phyloP scores from a whole-genome alignment of 1,284 basidiomycete genomes.

The Meripilus lineatus region DNA sequence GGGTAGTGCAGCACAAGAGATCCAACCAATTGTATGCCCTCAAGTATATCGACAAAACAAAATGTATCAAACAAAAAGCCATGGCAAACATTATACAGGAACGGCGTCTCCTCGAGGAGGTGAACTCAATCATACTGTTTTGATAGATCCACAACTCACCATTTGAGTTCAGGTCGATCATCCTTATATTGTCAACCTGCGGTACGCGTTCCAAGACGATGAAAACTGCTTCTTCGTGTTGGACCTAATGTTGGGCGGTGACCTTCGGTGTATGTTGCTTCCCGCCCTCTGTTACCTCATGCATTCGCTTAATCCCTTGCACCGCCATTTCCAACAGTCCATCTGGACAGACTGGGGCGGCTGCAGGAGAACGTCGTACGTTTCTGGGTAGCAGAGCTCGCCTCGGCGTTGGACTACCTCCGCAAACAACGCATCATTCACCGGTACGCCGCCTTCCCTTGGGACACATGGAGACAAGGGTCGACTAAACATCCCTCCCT shows the following conservation, averaged over 20 bases:
- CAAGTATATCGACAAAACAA: conserved; percentile 96
- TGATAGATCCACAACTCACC: conserved; percentile 1
- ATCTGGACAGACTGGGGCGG: conserved; percentile 76
- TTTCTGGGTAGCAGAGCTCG: conserved; percentile 90
- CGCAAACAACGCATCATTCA: conserved; percentile 93
- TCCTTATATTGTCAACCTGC: conserved; percentile 89
- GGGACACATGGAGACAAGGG: conserved; percentile 23
- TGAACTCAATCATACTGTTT: conserved; percentile 22
- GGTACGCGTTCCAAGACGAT: conserved; percentile 97
- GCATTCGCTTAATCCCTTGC: conserved; percentile 12
- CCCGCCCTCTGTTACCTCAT: conserved; percentile 3
- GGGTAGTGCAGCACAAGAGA: conserved; percentile 94
- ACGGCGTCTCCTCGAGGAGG: conserved; percentile 85
- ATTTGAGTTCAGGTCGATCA: conserved; percentile 73
- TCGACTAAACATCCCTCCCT: conserved; percentile 24
- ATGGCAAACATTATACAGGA: conserved; percentile 95
- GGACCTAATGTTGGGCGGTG: conserved; percentile 95
- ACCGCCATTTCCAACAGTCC: conserved; percentile 48
- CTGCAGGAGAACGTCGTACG: conserved; percentile 80
- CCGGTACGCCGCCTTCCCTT: conserved; percentile 60
- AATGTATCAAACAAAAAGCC: conserved; percentile 89
- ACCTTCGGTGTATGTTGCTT: conserved; percentile 74
- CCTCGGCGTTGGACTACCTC: conserved; percentile 83
- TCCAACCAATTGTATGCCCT: conserved; percentile 91
- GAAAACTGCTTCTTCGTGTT: conserved; percentile 98